Evolutionary conservation across 106 monocot species (phyloP).

Genomic region (Dioscorea alata): DNA sequence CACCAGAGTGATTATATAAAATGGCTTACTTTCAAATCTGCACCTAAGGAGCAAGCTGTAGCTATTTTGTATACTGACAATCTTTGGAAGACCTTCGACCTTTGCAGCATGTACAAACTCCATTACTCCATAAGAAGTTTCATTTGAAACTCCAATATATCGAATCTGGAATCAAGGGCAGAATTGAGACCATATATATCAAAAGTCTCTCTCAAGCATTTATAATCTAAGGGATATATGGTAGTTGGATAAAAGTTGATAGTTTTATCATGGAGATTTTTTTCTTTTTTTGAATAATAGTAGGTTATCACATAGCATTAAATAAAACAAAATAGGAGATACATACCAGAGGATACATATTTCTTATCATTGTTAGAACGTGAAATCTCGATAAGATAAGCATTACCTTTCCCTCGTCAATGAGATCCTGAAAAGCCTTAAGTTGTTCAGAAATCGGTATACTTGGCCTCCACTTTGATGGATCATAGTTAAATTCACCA

Average conservation of each 20-base stretch:
- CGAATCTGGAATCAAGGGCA: slow-evolving; percentile 35
- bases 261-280: no score
- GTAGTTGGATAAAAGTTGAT: no score
- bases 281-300: no score
- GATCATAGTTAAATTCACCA: slow-evolving; percentile 79
- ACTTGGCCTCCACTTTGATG: slow-evolving; percentile 77
- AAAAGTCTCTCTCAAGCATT: no score
- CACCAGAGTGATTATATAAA: neutral
- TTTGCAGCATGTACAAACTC: slow-evolving; percentile 92
- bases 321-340: no score
- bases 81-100: slow-evolving; percentile 76
- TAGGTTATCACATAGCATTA: no score
- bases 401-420: slow-evolving; percentile 80
- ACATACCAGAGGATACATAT: no score
- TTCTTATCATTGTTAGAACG: no score
- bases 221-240: no score
- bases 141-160: slow-evolving; percentile 94
- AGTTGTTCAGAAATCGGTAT: slow-evolving; percentile 87
- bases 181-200: neutral
- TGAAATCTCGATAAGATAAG: neutral
- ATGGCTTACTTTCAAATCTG: slow-evolving; percentile 60
- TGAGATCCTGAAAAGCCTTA: slow-evolving; percentile 71
- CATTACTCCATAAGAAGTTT: slow-evolving; percentile 94
- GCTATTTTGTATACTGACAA: slow-evolving; percentile 86
- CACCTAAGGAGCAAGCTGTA: slow-evolving; percentile 76